A percentile compares a stretch with the other conserved stretches of the same genome.
Conservation (phyloP, 2,329 filamentous ascomycete species). For the Penicillium digitatum region DNA sequence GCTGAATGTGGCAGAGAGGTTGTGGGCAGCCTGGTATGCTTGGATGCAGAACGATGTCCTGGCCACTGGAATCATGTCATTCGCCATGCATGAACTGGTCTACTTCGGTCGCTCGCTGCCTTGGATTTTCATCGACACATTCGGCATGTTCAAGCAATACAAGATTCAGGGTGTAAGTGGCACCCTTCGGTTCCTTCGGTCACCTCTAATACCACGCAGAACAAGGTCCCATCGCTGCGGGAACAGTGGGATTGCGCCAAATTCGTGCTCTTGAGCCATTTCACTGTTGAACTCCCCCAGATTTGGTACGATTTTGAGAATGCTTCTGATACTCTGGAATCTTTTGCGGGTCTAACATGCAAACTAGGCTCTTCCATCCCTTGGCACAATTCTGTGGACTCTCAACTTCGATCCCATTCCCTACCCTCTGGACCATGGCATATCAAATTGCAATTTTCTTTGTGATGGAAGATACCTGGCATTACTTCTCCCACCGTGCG, state of each 20-base stretch:
- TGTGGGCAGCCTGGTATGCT: constrained; percentile 95
- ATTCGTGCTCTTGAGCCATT: constrained; percentile 89
- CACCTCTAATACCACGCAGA: constrained; percentile 37
- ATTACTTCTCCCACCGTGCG: constrained; percentile 92
- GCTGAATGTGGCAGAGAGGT: constrained; percentile 78
- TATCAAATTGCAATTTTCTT: constrained; percentile 93
- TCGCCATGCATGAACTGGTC: constrained; percentile 86
- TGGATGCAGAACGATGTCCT: constrained; percentile 98
- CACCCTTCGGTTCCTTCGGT: background rate
- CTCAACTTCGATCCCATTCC: constrained; percentile 84
- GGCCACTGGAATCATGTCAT: constrained; percentile 96
- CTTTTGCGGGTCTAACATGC: background rate
- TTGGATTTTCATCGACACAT: constrained; percentile 86
- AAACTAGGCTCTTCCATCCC: constrained; percentile 77
- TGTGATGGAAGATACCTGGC: constrained; percentile 93
- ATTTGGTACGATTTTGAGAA: constrained; percentile 64
- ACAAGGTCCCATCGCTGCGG: constrained; percentile 83
- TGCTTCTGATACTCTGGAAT: background rate
- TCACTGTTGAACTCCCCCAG: constrained; percentile 96
- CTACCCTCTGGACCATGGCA: constrained; percentile 76
- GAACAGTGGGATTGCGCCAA: constrained; percentile 94
- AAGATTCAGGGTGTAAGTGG: constrained; percentile 80
- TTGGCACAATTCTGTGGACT: constrained; percentile 91
- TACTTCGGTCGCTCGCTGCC: constrained; percentile 92
- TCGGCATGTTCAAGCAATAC: constrained; percentile 85